Percentiles rank a stretch among this genome's conserved stretches.
These are phyloP conservation scores for Neodidymelliopsis sp. DNA, from an alignment of 2,329 filamentous ascomycete genomes.

Conservation along the genomic window DNA sequence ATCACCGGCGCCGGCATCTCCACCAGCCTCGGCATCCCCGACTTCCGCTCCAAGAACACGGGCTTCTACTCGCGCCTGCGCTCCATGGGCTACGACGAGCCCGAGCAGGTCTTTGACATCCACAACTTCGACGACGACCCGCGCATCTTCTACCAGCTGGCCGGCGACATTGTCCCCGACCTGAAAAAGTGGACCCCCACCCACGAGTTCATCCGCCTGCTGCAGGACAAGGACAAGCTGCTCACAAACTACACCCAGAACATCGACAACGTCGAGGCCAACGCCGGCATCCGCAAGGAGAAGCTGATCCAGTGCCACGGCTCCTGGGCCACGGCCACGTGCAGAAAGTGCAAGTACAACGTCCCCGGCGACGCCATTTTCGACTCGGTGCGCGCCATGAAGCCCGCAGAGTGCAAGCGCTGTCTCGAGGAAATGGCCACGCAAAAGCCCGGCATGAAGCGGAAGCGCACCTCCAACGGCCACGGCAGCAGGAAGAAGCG, in stretches of 20 bases:
- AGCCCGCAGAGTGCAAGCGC: slow-evolving; percentile 77
- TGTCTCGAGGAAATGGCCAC: slow-evolving; percentile 67
- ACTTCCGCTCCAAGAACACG: slow-evolving; percentile 92
- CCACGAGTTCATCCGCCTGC: slow-evolving; percentile 88
- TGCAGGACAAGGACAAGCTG: slow-evolving; percentile 87
- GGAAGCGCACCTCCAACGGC: slow-evolving; percentile 60
- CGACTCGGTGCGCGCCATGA: slow-evolving; percentile 76
- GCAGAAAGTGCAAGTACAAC: slow-evolving; percentile 79
- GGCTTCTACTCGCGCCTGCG: slow-evolving; percentile 88
- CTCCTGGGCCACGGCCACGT: slow-evolving; percentile 91
- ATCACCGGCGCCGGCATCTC: slow-evolving; percentile 96
- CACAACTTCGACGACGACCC: slow-evolving; percentile 85
- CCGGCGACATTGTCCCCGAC: slow-evolving; percentile 86
- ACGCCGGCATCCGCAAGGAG: slow-evolving; percentile 79
- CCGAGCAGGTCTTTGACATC: slow-evolving; percentile 96
- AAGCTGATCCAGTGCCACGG: slow-evolving; percentile 97
- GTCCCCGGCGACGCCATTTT: slow-evolving; percentile 81
- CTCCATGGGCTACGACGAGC: slow-evolving; percentile 79
- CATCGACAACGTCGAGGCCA: slow-evolving; percentile 93
- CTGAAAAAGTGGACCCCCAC: slow-evolving; percentile 86
- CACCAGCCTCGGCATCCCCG: slow-evolving; percentile 93
- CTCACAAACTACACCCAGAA: slow-evolving; percentile 99
- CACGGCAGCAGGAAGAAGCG: slow-evolving; percentile 50
- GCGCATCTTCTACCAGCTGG: slow-evolving; percentile 86
- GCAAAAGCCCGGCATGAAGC: slow-evolving; percentile 58